A percentile compares a stretch with the other conserved stretches of the same genome.
Conservation (phyloP, 352 stramenopile species). For the Saprolegnia parasitica region DNA sequence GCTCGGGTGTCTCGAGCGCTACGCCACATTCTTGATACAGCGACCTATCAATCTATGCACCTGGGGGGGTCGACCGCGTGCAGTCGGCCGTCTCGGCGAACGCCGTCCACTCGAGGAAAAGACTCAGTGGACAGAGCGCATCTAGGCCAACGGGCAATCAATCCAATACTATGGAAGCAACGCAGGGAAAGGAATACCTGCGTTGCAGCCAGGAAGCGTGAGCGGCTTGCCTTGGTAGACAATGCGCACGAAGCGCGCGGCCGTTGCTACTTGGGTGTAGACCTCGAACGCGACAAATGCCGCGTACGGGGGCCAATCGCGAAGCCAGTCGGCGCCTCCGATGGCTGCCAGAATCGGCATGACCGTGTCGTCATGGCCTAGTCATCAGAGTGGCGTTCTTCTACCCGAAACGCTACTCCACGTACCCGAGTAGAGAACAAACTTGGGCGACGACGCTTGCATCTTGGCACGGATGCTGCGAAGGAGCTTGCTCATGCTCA, state of each 20-base stretch:
- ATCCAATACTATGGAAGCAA: neutral
- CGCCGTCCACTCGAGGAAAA: neutral
- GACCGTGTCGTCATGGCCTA: slow-evolving; percentile 26
- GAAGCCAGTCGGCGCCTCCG: slow-evolving; percentile 8
- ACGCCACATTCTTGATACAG: neutral
- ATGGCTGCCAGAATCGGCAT: slow-evolving; percentile 20
- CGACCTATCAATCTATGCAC: slow-evolving; percentile 6
- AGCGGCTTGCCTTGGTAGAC: slow-evolving; percentile 21
- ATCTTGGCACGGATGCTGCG: neutral
- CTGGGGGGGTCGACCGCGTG: neutral
- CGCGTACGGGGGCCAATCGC: slow-evolving; percentile 21
- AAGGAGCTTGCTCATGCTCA: slow-evolving; percentile 16
- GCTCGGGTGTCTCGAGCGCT: neutral
- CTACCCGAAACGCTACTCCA: neutral
- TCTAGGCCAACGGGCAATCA: slow-evolving; percentile 4
- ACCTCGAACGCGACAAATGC: slow-evolving; percentile 17
- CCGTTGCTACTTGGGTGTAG: neutral
- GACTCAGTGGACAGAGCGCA: slow-evolving; percentile 3
- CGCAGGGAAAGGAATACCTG: neutral
- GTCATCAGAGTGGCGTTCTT: neutral
- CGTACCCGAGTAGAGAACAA: slow-evolving; percentile 24
- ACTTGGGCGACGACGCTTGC: neutral
- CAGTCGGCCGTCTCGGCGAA: slow-evolving; percentile 16
- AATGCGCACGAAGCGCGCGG: slow-evolving; percentile 1
- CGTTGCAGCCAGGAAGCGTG: neutral